Conservation (phyloP, 1,284 basidiomycete genomes). For the Tilletiaria anomala region DNA sequence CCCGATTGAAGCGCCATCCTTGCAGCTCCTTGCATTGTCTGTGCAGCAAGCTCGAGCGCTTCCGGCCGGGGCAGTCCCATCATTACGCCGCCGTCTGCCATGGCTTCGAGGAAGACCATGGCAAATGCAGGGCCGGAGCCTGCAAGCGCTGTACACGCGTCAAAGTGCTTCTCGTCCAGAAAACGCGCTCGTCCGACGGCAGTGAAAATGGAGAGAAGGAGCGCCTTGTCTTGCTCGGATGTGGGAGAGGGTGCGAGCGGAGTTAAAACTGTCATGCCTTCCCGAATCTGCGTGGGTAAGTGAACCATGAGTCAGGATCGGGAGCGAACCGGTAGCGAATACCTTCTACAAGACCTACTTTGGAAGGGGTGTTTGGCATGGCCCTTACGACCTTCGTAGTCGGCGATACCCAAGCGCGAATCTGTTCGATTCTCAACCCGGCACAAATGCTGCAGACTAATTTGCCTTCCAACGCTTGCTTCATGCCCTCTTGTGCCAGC, state of each 20-base stretch:
- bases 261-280: constrained; percentile 38
- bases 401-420: constrained; percentile 50
- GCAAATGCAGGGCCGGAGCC: constrained; percentile 95
- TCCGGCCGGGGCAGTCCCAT: constrained; percentile 93
- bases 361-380: constrained; percentile 98
- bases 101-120: constrained; percentile 90
- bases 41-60: constrained; percentile 84
- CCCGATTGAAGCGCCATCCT: constrained; percentile 82
- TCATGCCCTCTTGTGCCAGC: constrained; percentile 63
- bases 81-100: constrained; percentile 99
- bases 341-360: no score
- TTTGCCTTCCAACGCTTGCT: constrained; percentile 71
- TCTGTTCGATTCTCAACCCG: constrained; percentile 74
- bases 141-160: constrained; percentile 90
- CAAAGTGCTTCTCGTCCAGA: constrained; percentile 53
- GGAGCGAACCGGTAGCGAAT: no score
- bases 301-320: not conserved
- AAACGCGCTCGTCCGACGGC: constrained; percentile 32
- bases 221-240: constrained; percentile 13
- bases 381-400: constrained; percentile 77
- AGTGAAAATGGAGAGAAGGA: constrained; percentile 30
- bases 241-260: constrained; percentile 13
- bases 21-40: constrained; percentile 91
- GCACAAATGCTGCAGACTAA: constrained; percentile 91
- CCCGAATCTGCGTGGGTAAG: constrained; percentile 17